Conservation (phyloP, 805 yeast genomes). For the Barnettozyma populi region DNA sequence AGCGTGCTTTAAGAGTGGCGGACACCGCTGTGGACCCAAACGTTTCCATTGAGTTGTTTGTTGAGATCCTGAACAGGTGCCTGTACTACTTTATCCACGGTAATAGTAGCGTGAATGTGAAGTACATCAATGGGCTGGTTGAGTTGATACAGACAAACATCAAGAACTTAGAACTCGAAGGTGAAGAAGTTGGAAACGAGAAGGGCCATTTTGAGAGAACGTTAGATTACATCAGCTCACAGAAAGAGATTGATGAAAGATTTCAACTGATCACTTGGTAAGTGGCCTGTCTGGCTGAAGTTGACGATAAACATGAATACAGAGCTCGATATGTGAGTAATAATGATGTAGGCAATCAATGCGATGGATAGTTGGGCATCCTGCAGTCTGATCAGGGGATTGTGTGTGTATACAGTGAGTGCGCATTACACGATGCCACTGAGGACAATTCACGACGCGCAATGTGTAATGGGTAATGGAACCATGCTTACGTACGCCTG, state of each 20-base stretch:
- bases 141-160: constrained; percentile 71
- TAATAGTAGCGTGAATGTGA: constrained; percentile 57
- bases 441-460: too few species aligned
- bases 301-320: neutral
- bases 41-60: constrained; percentile 74
- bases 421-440: too few species aligned
- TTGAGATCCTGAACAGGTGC: constrained; percentile 84
- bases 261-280: constrained; percentile 46
- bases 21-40: constrained; percentile 86
- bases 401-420: too few species aligned
- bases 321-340: neutral
- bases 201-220: constrained; percentile 64
- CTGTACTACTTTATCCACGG: constrained; percentile 83
- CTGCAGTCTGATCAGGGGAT: too few species aligned
- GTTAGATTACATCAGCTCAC: constrained; percentile 60
- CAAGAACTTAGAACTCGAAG: constrained; percentile 20
- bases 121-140: constrained; percentile 80
- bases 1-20: constrained; percentile 81
- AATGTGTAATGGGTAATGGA: too few species aligned
- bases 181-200: constrained; percentile 19
- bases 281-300: neutral
- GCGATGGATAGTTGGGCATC: too few species aligned
- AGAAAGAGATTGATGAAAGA: constrained; percentile 63
- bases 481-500: too few species aligned
- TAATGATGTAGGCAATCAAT: neutral